Percentiles rank a stretch among this genome's conserved stretches.
These are phyloP conservation scores for Halophytophthora polymorphica DNA, from an alignment of 352 stramenopile genomes.

Conservation along the genomic window DNA sequence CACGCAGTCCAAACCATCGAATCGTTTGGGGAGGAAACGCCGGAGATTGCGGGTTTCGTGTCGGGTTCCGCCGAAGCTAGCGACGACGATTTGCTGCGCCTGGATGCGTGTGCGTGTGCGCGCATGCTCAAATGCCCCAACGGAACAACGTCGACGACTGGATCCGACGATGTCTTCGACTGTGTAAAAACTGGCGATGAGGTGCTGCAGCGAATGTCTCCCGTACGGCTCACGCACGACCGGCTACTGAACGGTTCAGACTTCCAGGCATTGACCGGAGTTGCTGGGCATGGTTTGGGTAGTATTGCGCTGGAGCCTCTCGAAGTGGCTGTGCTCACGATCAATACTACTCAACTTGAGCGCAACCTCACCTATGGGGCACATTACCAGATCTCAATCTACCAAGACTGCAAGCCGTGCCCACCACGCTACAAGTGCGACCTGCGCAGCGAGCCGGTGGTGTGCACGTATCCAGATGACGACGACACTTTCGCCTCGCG, in stretches of 20 bases:
- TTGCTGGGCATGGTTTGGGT: slow-evolving; percentile 42
- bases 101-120: slow-evolving; percentile 94
- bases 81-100: slow-evolving; percentile 44
- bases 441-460: slow-evolving; percentile 24
- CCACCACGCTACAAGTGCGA: slow-evolving; percentile 91
- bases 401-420: slow-evolving; percentile 95
- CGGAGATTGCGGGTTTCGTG: slow-evolving; percentile 71
- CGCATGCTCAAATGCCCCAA: slow-evolving; percentile 94
- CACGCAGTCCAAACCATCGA: slow-evolving; percentile 86
- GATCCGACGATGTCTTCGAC: slow-evolving; percentile 76
- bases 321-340: slow-evolving; percentile 91
- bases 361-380: slow-evolving; percentile 95
- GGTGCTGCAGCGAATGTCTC: slow-evolving; percentile 84
- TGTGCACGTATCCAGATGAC: slow-evolving; percentile 66
- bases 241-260: slow-evolving; percentile 59
- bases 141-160: slow-evolving; percentile 74
- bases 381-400: slow-evolving; percentile 94
- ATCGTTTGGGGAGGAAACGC: slow-evolving; percentile 80
- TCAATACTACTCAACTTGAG: slow-evolving; percentile 89
- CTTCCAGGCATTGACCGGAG: slow-evolving; percentile 76
- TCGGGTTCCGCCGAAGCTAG: slow-evolving; percentile 17
- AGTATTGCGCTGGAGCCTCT: slow-evolving; percentile 80
- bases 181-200: slow-evolving; percentile 90
- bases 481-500: slow-evolving; percentile 37
- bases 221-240: slow-evolving; percentile 60